A percentile compares a stretch with the other conserved stretches of the same genome.
phyloP scores from a whole-genome alignment of 1,139 yeast genomes.

The Nakaseomyces delphensis region DNA sequence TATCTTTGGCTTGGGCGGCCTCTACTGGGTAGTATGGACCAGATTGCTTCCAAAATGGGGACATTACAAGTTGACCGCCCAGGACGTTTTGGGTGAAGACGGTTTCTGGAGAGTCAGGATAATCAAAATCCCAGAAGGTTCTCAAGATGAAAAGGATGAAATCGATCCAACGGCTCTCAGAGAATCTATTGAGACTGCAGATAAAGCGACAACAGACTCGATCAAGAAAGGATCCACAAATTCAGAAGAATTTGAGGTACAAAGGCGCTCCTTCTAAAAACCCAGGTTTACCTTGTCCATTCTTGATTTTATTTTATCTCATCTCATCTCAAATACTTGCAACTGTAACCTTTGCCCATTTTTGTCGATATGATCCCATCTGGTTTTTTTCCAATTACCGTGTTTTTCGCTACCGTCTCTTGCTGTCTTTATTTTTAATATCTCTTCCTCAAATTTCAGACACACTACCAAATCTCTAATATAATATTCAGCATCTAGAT shows the following conservation, averaged over 20 bases:
- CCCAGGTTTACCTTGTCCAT: too few species aligned
- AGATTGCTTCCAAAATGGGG: constrained; percentile 49
- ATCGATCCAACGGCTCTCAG: background rate
- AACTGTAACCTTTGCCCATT: too few species aligned
- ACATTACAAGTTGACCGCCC: constrained; percentile 50
- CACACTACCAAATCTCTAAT: too few species aligned
- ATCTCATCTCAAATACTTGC: too few species aligned
- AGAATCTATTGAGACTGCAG: background rate
- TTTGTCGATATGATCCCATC: too few species aligned
- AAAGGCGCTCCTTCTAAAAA: too few species aligned
- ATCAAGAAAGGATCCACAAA: background rate
- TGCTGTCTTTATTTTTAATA: too few species aligned
- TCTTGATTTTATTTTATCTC: too few species aligned
- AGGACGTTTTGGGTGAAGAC: constrained; percentile 54
- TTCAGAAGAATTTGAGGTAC: background rate
- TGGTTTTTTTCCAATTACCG: too few species aligned
- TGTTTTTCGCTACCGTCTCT: too few species aligned
- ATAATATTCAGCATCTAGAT: too few species aligned
- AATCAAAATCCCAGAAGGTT: constrained; percentile 31
- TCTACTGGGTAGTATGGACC: constrained; percentile 67
- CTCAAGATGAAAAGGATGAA: constrained; percentile 10
- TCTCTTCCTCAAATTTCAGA: too few species aligned
- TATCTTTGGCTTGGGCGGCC: constrained; percentile 59
- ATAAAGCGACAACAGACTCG: background rate
- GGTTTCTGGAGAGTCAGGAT: constrained; percentile 71